Conservation (phyloP, 73 alveolate species). For the Paramecium primaurelia region DNA sequence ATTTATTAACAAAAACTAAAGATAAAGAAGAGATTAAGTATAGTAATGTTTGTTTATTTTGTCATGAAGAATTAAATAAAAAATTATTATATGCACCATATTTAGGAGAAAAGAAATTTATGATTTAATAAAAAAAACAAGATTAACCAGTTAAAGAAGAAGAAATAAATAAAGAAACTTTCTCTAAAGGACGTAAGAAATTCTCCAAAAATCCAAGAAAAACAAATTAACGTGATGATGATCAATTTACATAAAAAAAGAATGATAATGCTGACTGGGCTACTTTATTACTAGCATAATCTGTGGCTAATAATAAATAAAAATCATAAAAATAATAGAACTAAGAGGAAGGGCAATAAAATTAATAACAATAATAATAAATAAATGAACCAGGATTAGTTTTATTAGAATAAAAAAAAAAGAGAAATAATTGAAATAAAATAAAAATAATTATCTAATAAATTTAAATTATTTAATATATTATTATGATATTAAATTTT, state of each 20-base stretch:
- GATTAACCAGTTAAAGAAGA: not conserved
- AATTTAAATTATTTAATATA: not conserved
- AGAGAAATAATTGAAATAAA: not conserved
- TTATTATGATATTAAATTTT: no score
- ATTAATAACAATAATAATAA: not conserved
- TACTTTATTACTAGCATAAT: not conserved
- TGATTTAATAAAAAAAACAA: not conserved
- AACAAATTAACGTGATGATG: not conserved
- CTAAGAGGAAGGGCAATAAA: not conserved
- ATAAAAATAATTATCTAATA: not conserved
- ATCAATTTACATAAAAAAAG: not conserved
- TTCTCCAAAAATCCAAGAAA: not conserved
- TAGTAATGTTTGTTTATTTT: constrained; percentile 42
- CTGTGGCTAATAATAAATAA: not conserved
- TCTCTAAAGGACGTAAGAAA: not conserved
- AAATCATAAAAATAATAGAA: not conserved
- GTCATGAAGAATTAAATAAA: constrained; percentile 40
- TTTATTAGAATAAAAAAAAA: not conserved
- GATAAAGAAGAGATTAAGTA: not conserved
- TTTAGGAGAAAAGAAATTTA: not conserved
- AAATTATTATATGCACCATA: constrained; percentile 25
- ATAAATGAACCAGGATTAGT: not conserved
- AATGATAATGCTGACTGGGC: not conserved
- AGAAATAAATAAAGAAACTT: not conserved
- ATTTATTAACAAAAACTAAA: not conserved